Evolutionary conservation across 1,139 yeast genomes (phyloP).

Genomic region (Tardiomyces blankii): DNA sequence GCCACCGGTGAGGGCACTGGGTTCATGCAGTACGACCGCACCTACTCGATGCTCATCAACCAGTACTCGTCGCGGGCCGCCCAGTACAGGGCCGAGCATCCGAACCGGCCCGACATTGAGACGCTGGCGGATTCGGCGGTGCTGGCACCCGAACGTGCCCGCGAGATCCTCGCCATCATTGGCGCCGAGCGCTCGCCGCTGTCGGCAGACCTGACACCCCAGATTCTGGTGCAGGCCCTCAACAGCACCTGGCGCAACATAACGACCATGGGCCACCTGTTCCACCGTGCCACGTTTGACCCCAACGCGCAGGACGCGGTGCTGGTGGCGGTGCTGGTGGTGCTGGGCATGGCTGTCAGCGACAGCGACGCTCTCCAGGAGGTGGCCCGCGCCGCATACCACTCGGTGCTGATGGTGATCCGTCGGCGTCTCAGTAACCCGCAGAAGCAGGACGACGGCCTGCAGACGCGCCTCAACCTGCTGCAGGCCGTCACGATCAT

Average conservation of each 20-base stretch:
- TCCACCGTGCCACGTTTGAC: conserved; percentile 33
- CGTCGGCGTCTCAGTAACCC: conserved; percentile 8
- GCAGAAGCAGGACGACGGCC: conserved; percentile 2
- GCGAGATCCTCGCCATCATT: background rate
- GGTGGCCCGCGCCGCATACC: conserved; percentile 12
- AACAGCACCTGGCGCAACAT: conserved; percentile 11
- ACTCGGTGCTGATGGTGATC: conserved; percentile 9
- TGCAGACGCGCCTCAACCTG: conserved; percentile 9
- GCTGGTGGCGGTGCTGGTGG: conserved; percentile 26
- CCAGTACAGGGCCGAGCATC: background rate
- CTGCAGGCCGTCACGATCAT: conserved; percentile 20
- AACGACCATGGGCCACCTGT: conserved; percentile 15
- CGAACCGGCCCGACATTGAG: background rate
- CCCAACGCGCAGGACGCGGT: conserved; percentile 23
- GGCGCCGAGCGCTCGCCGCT: background rate
- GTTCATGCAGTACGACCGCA: conserved; percentile 10
- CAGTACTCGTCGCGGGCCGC: conserved; percentile 5
- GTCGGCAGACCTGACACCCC: background rate
- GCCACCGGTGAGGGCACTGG: conserved; percentile 8
- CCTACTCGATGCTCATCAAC: conserved; percentile 9
- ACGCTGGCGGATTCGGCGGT: background rate
- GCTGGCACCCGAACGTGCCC: background rate
- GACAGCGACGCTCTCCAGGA: conserved; percentile 7
- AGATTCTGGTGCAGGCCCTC: background rate
- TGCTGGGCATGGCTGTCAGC: conserved; percentile 29